These are phyloP conservation scores for Atkinsonella hypoxylon DNA, from an alignment of 2,329 filamentous ascomycete genomes.

Conservation along the genomic window DNA sequence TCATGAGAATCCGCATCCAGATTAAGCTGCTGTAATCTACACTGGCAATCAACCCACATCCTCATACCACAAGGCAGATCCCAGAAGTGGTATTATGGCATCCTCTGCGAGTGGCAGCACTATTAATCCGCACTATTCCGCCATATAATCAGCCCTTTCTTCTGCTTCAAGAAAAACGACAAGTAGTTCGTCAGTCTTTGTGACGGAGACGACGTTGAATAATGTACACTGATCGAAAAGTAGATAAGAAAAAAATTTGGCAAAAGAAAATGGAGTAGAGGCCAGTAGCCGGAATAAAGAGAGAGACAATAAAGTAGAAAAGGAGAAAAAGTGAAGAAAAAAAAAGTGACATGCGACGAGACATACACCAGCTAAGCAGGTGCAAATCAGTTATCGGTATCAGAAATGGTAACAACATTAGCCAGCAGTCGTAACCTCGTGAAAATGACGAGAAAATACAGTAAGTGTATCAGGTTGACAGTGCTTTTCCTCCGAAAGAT, in stretches of 20 bases:
- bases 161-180: constrained; percentile 1
- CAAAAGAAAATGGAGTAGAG: constrained; percentile 3
- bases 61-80: background rate
- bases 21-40: constrained; percentile 13
- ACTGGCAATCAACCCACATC: constrained; percentile 1
- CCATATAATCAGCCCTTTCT: background rate
- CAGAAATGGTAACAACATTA: constrained; percentile 21
- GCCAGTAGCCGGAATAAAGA: background rate
- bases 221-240: constrained; percentile 18
- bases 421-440: constrained; percentile 22
- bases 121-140: background rate
- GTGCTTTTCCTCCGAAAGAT: background rate
- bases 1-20: constrained; percentile 11
- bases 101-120: background rate
- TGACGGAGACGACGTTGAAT: constrained; percentile 16
- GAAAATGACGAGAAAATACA: constrained; percentile 14
- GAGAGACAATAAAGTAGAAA: constrained; percentile 1
- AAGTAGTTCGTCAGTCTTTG: constrained; percentile 12
- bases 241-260: constrained; percentile 3
- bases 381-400: background rate
- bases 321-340: constrained; percentile 1
- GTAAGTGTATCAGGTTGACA: constrained; percentile 9
- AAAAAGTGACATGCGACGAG: constrained; percentile 6
- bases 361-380: constrained; percentile 2
- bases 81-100: background rate